Evolutionary conservation across 192 early-diverging fungal genomes (phyloP).

Genomic region (Funneliformis geosporum): DNA sequence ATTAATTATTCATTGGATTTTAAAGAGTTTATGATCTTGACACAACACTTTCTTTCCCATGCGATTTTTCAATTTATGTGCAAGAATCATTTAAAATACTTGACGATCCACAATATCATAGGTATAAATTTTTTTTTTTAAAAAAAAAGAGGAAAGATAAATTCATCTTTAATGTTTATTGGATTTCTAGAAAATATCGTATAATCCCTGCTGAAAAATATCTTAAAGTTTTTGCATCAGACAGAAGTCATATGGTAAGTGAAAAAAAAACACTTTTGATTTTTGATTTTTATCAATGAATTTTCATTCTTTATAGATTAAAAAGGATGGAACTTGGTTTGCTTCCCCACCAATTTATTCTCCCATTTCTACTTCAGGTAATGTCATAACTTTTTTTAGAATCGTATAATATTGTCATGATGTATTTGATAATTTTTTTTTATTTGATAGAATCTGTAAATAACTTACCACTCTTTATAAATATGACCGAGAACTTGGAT

Average conservation of each 20-base stretch:
- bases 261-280: no score
- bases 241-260: conserved; percentile 31
- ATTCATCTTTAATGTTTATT: neutral
- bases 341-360: neutral
- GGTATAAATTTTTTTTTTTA: neutral
- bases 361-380: neutral
- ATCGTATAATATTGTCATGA: no score
- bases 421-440: no score
- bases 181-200: conserved; percentile 6
- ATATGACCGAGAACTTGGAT: conserved; percentile 20
- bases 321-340: conserved; percentile 13
- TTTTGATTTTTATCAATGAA: neutral
- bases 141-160: neutral
- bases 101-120: neutral
- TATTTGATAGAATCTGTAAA: neutral
- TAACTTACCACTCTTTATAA: conserved; percentile 15
- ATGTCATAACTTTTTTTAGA: no score
- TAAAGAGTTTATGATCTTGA: conserved; percentile 26
- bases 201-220: conserved; percentile 11
- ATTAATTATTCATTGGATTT: no score
- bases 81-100: neutral
- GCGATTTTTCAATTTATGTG: conserved; percentile 16
- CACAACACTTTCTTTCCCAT: conserved; percentile 18
- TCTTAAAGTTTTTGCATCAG: conserved; percentile 23
- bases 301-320: neutral